Conservation (phyloP, 2,329 filamentous ascomycete species). For the Grosmannia clavigera region DNA sequence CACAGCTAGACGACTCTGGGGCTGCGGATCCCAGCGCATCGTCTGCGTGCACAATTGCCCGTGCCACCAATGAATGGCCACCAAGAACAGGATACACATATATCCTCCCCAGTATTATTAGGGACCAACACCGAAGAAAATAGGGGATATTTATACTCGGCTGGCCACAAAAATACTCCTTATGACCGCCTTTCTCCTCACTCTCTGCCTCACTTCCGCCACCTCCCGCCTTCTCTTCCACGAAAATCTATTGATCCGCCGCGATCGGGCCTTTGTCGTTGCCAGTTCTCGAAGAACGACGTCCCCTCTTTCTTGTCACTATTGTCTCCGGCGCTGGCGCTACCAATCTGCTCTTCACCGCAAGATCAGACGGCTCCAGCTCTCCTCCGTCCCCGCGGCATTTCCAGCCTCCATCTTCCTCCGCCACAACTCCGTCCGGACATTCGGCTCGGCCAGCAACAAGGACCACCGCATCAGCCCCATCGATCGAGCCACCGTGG, state of each 20-base stretch:
- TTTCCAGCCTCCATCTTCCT: neutral
- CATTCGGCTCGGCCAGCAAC: neutral
- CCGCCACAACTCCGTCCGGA: neutral
- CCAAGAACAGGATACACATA: neutral
- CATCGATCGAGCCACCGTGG: conserved; percentile 12
- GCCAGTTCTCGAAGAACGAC: conserved; percentile 26
- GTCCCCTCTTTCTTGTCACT: conserved; percentile 16
- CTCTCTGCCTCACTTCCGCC: conserved; percentile 34
- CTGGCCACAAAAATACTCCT: conserved; percentile 13
- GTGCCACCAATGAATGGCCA: conserved; percentile 8
- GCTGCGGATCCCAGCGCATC: conserved; percentile 8
- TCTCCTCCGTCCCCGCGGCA: neutral
- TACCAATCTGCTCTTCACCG: conserved; percentile 25
- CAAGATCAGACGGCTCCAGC: conserved; percentile 19
- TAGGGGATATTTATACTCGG: conserved; percentile 5
- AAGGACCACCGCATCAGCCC: conserved; percentile 1
- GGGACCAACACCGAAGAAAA: conserved; percentile 3
- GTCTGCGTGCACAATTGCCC: neutral
- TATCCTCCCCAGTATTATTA: conserved; percentile 3
- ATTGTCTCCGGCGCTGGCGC: conserved; percentile 22
- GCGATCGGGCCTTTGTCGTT: conserved; percentile 29
- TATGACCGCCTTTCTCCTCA: conserved; percentile 36
- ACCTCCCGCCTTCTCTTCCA: conserved; percentile 32
- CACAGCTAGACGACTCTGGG: conserved; percentile 10
- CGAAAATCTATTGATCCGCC: conserved; percentile 29